Conservation (phyloP, 192 early-diverging fungal genomes). For the Coemansia sp. region DNA sequence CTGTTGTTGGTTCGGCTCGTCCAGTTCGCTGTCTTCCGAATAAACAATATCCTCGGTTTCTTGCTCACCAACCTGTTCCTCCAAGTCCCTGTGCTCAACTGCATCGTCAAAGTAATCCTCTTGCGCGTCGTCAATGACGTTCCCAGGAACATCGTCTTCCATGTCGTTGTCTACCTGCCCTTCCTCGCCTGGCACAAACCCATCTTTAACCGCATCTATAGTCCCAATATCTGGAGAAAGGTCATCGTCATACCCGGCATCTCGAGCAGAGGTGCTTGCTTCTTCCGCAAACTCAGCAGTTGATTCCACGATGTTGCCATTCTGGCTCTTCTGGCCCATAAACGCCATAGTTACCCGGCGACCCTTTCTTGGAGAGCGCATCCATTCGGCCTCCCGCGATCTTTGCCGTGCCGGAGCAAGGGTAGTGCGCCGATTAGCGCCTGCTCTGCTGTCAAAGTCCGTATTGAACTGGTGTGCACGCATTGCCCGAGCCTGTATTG, state of each 20-base stretch:
- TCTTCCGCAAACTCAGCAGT: neutral
- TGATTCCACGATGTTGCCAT: neutral
- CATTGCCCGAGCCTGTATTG: conserved; percentile 9
- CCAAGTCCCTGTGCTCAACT: neutral
- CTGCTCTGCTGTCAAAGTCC: neutral
- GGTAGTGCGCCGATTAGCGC: conserved; percentile 24
- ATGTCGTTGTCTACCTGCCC: neutral
- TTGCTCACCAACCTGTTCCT: neutral
- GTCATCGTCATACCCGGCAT: conserved; percentile 3
- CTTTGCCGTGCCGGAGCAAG: conserved; percentile 20
- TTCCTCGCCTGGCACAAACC: neutral
- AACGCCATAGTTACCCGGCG: conserved; percentile 38
- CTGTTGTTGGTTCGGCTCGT: neutral
- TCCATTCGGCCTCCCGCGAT: conserved; percentile 15
- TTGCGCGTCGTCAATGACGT: conserved; percentile 10
- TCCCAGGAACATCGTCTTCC: conserved; percentile 12
- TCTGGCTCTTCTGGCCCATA: neutral
- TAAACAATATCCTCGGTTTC: neutral
- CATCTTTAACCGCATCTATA: conserved; percentile 1
- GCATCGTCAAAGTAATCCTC: neutral
- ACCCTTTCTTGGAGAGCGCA: conserved; percentile 30
- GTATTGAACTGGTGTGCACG: conserved; percentile 4
- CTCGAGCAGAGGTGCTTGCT: neutral
- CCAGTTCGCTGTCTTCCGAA: neutral
- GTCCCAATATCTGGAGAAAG: conserved; percentile 19